Conservation (phyloP, 768 basidiomycete species). For the Boletus pseudopeckii region DNA sequence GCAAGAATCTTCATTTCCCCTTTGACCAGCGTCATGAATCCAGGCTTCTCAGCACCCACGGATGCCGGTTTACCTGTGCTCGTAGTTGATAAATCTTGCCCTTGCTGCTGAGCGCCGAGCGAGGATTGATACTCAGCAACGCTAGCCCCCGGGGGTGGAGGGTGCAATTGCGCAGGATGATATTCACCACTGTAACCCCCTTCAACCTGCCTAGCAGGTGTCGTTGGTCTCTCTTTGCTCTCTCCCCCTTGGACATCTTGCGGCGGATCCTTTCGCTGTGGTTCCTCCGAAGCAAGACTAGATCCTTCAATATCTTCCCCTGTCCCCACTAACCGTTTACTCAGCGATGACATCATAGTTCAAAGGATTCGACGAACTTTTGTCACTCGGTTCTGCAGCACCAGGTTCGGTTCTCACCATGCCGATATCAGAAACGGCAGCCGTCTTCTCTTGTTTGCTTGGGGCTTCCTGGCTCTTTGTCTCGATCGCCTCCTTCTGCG, state of each 20-base stretch:
- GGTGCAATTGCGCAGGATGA: constrained; percentile 30
- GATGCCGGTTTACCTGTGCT: background rate
- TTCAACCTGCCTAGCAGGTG: background rate
- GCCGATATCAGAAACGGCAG: background rate
- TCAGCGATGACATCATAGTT: background rate
- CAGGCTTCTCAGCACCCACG: constrained; percentile 15
- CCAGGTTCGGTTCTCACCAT: background rate
- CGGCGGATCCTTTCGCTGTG: background rate
- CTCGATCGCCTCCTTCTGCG: background rate
- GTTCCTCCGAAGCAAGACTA: background rate
- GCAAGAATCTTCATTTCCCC: constrained; percentile 34
- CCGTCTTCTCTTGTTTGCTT: background rate
- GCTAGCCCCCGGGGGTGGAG: constrained; percentile 20
- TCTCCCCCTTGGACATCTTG: constrained; percentile 2
- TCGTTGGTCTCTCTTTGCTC: background rate
- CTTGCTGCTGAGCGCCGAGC: background rate
- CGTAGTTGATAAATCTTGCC: background rate
- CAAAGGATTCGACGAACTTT: constrained; percentile 9
- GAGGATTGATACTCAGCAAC: constrained; percentile 11
- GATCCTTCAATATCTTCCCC: background rate
- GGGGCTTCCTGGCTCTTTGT: background rate
- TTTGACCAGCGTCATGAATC: constrained; percentile 29
- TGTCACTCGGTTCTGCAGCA: background rate
- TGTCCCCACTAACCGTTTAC: background rate
- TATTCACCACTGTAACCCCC: constrained; percentile 19